A percentile compares a stretch with the other conserved stretches of the same genome.
Evolutionary conservation across 2,329 filamentous ascomycete species (phyloP).

Genomic region (Diaporthe longicolla): DNA sequence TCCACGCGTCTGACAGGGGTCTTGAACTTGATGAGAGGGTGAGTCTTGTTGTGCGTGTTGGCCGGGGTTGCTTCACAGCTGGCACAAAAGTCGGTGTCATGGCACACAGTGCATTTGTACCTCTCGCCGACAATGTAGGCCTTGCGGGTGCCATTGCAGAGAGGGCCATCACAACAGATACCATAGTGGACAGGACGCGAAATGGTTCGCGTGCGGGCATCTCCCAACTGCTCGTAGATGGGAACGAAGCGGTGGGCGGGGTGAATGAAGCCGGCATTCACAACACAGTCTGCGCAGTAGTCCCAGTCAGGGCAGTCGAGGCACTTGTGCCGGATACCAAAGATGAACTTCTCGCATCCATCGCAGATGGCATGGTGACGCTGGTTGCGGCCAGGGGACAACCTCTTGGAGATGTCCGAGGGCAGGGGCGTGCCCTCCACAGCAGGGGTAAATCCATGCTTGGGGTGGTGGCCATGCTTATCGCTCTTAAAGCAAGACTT

Average conservation of each 20-base stretch:
- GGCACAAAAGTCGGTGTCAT: slow-evolving; percentile 95
- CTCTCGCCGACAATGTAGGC: slow-evolving; percentile 88
- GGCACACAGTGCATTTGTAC: slow-evolving; percentile 97
- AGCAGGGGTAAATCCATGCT: slow-evolving; percentile 82
- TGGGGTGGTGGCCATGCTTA: slow-evolving; percentile 91
- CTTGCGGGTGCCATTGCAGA: slow-evolving; percentile 75
- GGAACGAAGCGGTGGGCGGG: slow-evolving; percentile 89
- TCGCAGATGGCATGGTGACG: slow-evolving; percentile 93
- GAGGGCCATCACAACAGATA: slow-evolving; percentile 94
- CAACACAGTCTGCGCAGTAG: slow-evolving; percentile 85
- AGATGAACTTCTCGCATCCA: slow-evolving; percentile 90
- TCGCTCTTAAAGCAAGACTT: slow-evolving; percentile 81
- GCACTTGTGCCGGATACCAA: slow-evolving; percentile 95
- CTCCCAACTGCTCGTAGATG: slow-evolving; percentile 76
- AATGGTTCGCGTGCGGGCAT: slow-evolving; percentile 54
- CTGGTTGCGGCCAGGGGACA: slow-evolving; percentile 84
- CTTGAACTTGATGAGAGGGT: slow-evolving; percentile 97
- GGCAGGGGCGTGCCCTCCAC: slow-evolving; percentile 74
- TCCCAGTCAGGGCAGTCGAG: slow-evolving; percentile 98
- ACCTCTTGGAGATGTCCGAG: slow-evolving; percentile 73
- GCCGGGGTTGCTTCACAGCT: slow-evolving; percentile 90
- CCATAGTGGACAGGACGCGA: slow-evolving; percentile 77
- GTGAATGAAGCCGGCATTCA: slow-evolving; percentile 77
- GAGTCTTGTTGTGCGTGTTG: slow-evolving; percentile 93
- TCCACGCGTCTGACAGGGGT: slow-evolving; percentile 90